Evolutionary conservation across 2,329 filamentous ascomycete species (phyloP), one percentile per base, ranked within the genome.

Genomic region (Colletotrichum shisoi): DNA sequence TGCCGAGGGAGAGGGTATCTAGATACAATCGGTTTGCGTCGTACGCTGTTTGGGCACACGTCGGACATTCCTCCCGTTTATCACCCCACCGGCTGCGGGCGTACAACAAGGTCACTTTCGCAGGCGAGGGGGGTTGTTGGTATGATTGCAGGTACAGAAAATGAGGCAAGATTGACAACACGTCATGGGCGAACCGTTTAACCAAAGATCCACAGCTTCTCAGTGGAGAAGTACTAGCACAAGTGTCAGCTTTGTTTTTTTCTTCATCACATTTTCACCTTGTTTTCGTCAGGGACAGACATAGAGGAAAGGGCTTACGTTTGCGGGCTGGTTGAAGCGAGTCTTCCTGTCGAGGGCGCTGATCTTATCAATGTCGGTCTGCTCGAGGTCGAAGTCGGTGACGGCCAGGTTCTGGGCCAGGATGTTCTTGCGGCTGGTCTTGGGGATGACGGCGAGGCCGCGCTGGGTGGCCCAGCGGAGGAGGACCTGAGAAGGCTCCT

Each of bases 381-480:
- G 77, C 31, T 84, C 82, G 40, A 94, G 80, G 73, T 92, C 84
- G 75, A 91, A 94, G 69, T 79, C 80, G 70, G 82, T 85, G 70
- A 88, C 86, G 71, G 89, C 85, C 71, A 94, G 79, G 80, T 93
- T 93, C 81, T 89, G 82, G 66, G 80, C 76, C 76, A 92, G 83
- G 71, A 81, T 71, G 24, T 75, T 81, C 69, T 70, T 74, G 71
- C 78, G 84, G 79, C 78, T 89, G 70, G 85, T 89, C 86, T 94
- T 94, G 72, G 91, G 92, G 73, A 95, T 95, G 72, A 95, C 90
- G 54, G 91, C 91, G 63, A 95, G 82, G 39, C 88, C 88, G 57
- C 91, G 85, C 84, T 96, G 92, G 17, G 93, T 96, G 24, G 92
- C 88, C 93, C 93, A 97, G 73, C 93, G 87, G 71, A 97, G 84